Percentiles rank a stretch among this genome's conserved stretches.
These are phyloP conservation scores for Trifolium fragiferum DNA, from an alignment of 306 rosid species.

Conservation along the genomic window DNA sequence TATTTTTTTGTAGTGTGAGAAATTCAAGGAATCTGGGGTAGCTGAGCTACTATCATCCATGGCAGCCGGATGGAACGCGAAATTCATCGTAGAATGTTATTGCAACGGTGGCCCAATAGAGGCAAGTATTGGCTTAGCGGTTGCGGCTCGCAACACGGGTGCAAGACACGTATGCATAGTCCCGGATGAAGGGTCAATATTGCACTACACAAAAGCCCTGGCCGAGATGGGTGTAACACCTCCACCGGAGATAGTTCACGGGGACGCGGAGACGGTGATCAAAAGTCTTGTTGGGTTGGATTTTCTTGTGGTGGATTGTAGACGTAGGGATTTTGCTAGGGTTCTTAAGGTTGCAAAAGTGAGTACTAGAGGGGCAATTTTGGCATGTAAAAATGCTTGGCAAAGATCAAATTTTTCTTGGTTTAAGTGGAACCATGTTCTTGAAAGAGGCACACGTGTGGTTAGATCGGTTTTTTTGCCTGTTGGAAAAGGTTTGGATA, in stretches of 20 bases:
- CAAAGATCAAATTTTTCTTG: conserved; percentile 48
- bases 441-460: conserved; percentile 71
- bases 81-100: conserved; percentile 74
- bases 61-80: conserved; percentile 91
- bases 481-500: conserved; percentile 82
- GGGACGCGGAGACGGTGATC: conserved; percentile 52
- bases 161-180: conserved; percentile 86
- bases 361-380: conserved; percentile 68
- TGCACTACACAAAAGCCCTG: conserved; percentile 56
- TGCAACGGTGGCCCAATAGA: conserved; percentile 54
- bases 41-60: conserved; percentile 83
- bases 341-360: conserved; percentile 59
- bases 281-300: conserved; percentile 55
- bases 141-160: conserved; percentile 76
- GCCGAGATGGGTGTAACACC: conserved; percentile 44
- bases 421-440: conserved; percentile 62
- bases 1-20: conserved; percentile 50
- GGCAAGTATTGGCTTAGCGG: conserved; percentile 75
- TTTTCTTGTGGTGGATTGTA: conserved; percentile 79
- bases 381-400: conserved; percentile 81
- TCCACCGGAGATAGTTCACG: conserved; percentile 54
- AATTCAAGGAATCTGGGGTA: conserved; percentile 66
- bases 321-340: conserved; percentile 62
- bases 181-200: conserved; percentile 59
- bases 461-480: conserved; percentile 80